Evolutionary conservation across 495 filamentous ascomycete species (phyloP), one percentile per base, ranked within the genome.

Genomic region (Rusavskia elegans): DNA sequence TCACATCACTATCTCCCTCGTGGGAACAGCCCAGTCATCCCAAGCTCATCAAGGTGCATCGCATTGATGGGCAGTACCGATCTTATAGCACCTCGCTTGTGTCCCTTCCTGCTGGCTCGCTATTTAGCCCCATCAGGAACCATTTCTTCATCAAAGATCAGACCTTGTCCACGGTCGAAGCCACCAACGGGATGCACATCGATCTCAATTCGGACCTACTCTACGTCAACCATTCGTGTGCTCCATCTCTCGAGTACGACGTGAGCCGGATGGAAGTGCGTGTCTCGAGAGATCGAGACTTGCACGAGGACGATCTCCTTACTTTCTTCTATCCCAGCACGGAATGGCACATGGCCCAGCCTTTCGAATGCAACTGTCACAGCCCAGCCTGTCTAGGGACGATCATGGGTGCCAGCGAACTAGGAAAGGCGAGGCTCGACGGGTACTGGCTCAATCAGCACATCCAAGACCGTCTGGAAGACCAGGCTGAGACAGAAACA

Each of bases 271-370:
- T 71, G 55, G 68, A 69, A 56, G 62, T 82, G 56, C 58, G 78
- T 21, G 77, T 71, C 1, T 68, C 69, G 10, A 65, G 66, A 19
- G 70, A 71, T 20, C 56, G 50, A 6, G 57, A 45, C 1, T 62
- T 82, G 45, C 60, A 66, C 23, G 57, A 58, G 10, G 78, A 77
- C 48, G 72, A 82, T 46, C 73, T 76, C 55, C 59, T 83, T 48
- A 81, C 79, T 54, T 82, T 81, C 68, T 84, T 83, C 66, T 84
- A 83, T 62, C 79, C 80, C 4, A 78, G 73, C 48, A 79, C 78
- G 5, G 80, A 84, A 59, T 83, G 75, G 74, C 27, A 65, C 55
- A 82, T 83, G 79, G 73, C 72, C 37, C 76, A 81, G 62, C 70
- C 73, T 25, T 84, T 83, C 56, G 64, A 70, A 50, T 83, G 80